A percentile compares a stretch with the other conserved stretches of the same genome.
Evolutionary conservation across 495 filamentous ascomycete genomes (phyloP).

Genomic region (Copromyces sp.): DNA sequence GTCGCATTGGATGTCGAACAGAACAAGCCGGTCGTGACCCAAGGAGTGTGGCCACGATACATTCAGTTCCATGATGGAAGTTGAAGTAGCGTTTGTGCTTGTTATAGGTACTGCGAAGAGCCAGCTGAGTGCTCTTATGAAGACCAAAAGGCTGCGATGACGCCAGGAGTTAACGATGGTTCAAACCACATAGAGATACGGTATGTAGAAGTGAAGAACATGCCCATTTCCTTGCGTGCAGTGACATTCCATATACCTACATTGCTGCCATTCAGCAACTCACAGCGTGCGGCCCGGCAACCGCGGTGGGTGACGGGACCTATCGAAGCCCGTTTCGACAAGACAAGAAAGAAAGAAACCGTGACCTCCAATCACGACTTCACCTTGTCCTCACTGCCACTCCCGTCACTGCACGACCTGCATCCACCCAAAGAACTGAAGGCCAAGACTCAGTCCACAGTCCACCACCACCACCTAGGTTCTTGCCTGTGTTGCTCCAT

Average conservation of each 20-base stretch:
- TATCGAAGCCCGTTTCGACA: background rate
- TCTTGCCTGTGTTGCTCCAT: background rate
- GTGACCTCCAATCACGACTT: background rate
- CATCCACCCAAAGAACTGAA: background rate
- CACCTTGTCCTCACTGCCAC: background rate
- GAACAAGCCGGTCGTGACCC: background rate
- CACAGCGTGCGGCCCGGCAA: background rate
- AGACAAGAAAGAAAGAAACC: background rate
- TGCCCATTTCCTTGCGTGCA: background rate
- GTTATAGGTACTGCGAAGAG: background rate
- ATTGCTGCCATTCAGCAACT: background rate
- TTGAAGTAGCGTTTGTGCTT: background rate
- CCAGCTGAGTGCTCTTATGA: background rate
- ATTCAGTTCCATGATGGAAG: background rate
- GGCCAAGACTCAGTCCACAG: background rate
- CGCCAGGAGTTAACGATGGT: background rate
- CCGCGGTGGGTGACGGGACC: background rate
- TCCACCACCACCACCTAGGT: background rate
- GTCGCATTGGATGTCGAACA: background rate
- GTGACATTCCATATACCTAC: background rate
- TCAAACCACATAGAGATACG: background rate
- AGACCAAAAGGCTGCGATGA: background rate
- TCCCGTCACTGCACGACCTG: background rate
- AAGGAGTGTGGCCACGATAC: background rate
- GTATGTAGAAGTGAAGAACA: background rate